These are phyloP conservation scores for Corniculantispora saksenae DNA, from an alignment of 2,329 filamentous ascomycete genomes.

Conservation along the genomic window DNA sequence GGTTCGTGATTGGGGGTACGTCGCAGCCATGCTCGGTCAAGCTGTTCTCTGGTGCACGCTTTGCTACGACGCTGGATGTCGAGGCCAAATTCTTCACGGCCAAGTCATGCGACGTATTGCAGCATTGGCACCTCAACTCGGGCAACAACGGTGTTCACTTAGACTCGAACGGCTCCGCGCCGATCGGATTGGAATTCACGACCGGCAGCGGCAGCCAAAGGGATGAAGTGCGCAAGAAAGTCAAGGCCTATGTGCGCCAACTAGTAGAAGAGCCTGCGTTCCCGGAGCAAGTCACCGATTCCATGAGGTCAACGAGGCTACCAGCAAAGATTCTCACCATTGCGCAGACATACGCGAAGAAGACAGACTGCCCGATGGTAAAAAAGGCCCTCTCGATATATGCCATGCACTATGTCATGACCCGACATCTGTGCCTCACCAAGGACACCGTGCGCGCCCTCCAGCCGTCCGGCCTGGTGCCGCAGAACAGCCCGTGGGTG, in stretches of 20 bases:
- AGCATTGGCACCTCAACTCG: slow-evolving; percentile 51
- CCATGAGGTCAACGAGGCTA: slow-evolving; percentile 45
- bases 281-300: slow-evolving; percentile 52
- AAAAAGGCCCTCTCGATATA: slow-evolving; percentile 56
- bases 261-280: slow-evolving; percentile 50
- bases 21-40: slow-evolving; percentile 46
- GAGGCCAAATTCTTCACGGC: slow-evolving; percentile 55
- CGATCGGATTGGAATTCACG: slow-evolving; percentile 50
- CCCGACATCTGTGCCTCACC: slow-evolving; percentile 55
- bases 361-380: slow-evolving; percentile 50
- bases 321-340: slow-evolving; percentile 49
- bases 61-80: slow-evolving; percentile 48
- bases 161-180: slow-evolving; percentile 44
- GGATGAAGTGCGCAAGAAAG: slow-evolving; percentile 47
- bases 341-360: slow-evolving; percentile 48
- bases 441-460: slow-evolving; percentile 43
- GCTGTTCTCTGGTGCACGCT: slow-evolving; percentile 49
- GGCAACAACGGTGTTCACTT: slow-evolving; percentile 42
- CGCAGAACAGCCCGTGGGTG: slow-evolving; percentile 45
- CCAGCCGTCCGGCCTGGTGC: slow-evolving; percentile 43
- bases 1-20: slow-evolving; percentile 43
- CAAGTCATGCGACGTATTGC: slow-evolving; percentile 47
- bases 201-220: slow-evolving; percentile 39
- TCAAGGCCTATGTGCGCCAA: slow-evolving; percentile 51
- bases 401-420: slow-evolving; percentile 59